Evolutionary conservation across 768 basidiomycete species (phyloP), one percentile per base, ranked within the genome.

Genomic region (Lactifluus rugatus): DNA sequence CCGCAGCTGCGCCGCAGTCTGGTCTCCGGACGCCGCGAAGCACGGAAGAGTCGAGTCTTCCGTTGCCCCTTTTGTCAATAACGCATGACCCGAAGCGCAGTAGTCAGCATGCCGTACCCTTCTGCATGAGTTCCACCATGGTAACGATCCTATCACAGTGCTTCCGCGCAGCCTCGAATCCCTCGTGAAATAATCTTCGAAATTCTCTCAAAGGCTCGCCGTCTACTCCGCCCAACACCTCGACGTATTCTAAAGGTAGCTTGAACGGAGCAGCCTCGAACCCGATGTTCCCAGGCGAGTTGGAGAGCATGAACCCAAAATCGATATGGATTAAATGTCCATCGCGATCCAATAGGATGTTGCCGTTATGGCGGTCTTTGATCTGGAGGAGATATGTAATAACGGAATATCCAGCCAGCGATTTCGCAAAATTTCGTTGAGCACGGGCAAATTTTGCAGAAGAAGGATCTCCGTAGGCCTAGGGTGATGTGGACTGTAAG

Each of bases 231-330:
- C 96, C 96, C 31, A 99, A 77, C 28, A 99, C 89, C 65, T 98
- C 95, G 53, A 99, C 79, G 71, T 99, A 99, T 71, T 99, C 96
- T 53, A 87, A 76, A 8, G 93, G 85, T 13, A 98, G 73, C 70
- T 99, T 99, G 80, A 99, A 99, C 1, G 96, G 96, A 2, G 96
- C 94, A n/a, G 94, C 95, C 73, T 99, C 96, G 70, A 99, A 98
- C 26, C 95, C 90, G 62, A 99, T 88, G 69, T 95, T 95, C 19
- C 95, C 95, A 0, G 96, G 96, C 1, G 94, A 93, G 70, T 97
- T 97, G 44, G 88, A 88, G 34, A 98, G 78, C 79, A 98, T 95
- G 75, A 98, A 98, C 2, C 96, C 96, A 69, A 98, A 99, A 71
- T 98, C 96, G 60, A 99, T 99, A 70, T 99, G 91, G 49, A 96